Evolutionary conservation across 805 yeast genomes (phyloP), one percentile per base, ranked within the genome.

Genomic region (Candida peoriensis): DNA sequence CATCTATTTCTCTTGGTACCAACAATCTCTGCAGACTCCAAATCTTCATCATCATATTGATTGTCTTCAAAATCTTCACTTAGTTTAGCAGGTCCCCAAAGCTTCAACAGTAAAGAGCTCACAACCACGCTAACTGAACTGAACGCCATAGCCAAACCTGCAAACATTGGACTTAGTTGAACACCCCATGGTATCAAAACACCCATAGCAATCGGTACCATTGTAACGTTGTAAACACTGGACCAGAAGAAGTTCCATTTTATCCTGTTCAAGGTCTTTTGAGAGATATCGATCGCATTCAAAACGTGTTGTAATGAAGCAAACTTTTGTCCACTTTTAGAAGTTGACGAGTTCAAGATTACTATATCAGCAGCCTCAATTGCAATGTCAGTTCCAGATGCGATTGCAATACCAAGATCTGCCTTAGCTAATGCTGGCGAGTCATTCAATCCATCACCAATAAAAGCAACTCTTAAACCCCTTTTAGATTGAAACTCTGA

Each of bases 361-460:
- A 93, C 96, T 24, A 93, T 74, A 57, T 88, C 96, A 0, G 98
- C 96, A n/a, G 96, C 85, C 46, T 89, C 96, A 46, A 93, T 82
- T 1, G 98, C 97, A 47, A 93, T 85, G 51, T 93, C 97, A 0
- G 97, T 85, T 5, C 97, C 96, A 0, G 94, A 75, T 8, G 94
- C 81, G 38, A 94, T 76, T 9, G 97, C 93, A 49, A 94, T 77
- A 17, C 98, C 98, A 14, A 93, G 61, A 46, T 88, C 86, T 1
- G 96, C 83, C 37, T 81, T 72, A 1, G 86, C 95, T 36, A 93
- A 69, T 0, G 97, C 97, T 0, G 98, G 97, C 0, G 97, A 95
- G 56, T 93, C 99, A 58, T 93, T 93, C 46, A 93, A 85, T 40
- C 99, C 99, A 61, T 93, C 99, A 24, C 99, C 99, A 16, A 93